A percentile compares a stretch with the other conserved stretches of the same genome.
Evolutionary conservation across 306 rosid species (phyloP).

Genomic region (Styphnolobium japonicum): DNA sequence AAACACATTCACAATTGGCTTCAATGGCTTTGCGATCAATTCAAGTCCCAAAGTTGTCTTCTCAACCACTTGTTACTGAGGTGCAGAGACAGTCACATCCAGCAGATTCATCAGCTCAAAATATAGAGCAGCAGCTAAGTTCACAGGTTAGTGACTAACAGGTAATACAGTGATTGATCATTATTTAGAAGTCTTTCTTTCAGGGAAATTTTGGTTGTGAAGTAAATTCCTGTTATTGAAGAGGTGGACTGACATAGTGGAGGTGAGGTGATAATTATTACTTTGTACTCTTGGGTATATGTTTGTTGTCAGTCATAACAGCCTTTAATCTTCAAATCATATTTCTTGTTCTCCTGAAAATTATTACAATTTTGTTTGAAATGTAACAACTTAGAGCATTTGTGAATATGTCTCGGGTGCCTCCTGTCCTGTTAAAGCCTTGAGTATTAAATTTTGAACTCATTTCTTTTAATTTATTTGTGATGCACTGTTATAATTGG

Average conservation of each 20-base stretch:
- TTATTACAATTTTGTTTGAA: neutral
- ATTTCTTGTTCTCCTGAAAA: conserved; percentile 1
- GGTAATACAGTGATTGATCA: conserved; percentile 28
- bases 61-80: conserved; percentile 46
- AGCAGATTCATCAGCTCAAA: conserved; percentile 39
- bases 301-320: neutral
- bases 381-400: conserved; percentile 11
- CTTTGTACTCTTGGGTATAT: neutral
- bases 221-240: conserved; percentile 9
- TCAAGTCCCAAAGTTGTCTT: conserved; percentile 42
- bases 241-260: conserved; percentile 12
- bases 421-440: neutral
- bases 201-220: conserved; percentile 17
- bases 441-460: neutral
- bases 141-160: conserved; percentile 56
- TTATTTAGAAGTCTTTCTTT: conserved; percentile 17
- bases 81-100: conserved; percentile 51
- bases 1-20: conserved; percentile 43
- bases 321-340: neutral
- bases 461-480: neutral
- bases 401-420: neutral
- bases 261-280: neutral
- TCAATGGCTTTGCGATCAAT: conserved; percentile 44
- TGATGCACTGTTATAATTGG: neutral
- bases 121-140: conserved; percentile 53